Evolutionary conservation across 2,329 filamentous ascomycete genomes (phyloP).

Genomic region (Teratosphaeria nubilosa): DNA sequence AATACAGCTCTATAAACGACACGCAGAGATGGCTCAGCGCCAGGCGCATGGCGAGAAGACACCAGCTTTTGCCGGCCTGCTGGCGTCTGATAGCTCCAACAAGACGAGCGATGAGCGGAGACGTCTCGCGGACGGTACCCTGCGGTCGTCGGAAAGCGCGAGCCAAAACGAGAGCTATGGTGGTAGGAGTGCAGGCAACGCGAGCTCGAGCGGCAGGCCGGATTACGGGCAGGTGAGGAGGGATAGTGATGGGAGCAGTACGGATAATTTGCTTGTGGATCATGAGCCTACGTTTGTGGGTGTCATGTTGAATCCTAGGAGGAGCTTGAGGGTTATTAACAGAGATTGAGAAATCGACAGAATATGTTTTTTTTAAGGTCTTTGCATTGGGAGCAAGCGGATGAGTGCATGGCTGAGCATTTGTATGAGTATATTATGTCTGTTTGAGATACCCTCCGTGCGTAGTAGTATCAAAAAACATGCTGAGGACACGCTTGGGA

Average conservation of each 20-base stretch:
- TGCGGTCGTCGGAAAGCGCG: conserved; percentile 24
- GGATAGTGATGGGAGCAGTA: conserved; percentile 38
- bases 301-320: conserved; percentile 53
- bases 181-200: conserved; percentile 6
- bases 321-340: conserved; percentile 62
- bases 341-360: conserved; percentile 30
- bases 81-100: conserved; percentile 11
- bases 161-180: conserved; percentile 18
- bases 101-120: conserved; percentile 14
- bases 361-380: neutral
- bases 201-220: conserved; percentile 11
- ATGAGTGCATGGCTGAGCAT: neutral
- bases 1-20: conserved; percentile 58
- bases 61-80: conserved; percentile 19
- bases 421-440: neutral
- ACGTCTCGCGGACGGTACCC: neutral
- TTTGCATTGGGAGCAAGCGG: neutral
- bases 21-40: conserved; percentile 55
- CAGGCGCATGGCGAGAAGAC: conserved; percentile 33
- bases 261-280: conserved; percentile 50
- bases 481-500: neutral
- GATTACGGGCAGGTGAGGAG: conserved; percentile 22
- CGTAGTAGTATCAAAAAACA: neutral
- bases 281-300: conserved; percentile 63
- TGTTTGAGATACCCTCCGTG: neutral